A percentile compares a stretch with the other conserved stretches of the same genome.
phyloP scores from a whole-genome alignment of 805 yeast species.

The Pichia nanzhaoensis region DNA sequence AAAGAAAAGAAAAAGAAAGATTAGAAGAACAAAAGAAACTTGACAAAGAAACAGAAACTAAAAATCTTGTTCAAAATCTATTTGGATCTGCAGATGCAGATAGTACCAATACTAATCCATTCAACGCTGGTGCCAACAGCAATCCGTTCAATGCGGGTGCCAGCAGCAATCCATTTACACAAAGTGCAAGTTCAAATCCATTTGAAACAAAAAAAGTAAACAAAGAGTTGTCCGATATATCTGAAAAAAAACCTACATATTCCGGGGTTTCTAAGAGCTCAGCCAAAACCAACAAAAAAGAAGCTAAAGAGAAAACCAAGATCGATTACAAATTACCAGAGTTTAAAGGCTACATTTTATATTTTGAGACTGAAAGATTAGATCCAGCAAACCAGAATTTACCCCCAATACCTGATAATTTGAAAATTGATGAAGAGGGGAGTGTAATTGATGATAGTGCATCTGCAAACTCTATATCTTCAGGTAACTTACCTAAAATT shows the following conservation, averaged over 20 bases:
- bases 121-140: constrained; percentile 9
- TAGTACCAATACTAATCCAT: constrained; percentile 31
- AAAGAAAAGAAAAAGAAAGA: constrained; percentile 38
- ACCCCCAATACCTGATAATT: constrained; percentile 39
- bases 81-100: constrained; percentile 14
- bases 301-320: background rate
- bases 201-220: constrained; percentile 14
- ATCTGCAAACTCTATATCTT: constrained; percentile 4
- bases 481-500: constrained; percentile 18
- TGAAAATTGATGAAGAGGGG: constrained; percentile 14
- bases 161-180: constrained; percentile 20
- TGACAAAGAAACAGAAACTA: constrained; percentile 35
- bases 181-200: constrained; percentile 15
- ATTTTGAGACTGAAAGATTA: constrained; percentile 65
- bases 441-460: constrained; percentile 10
- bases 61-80: constrained; percentile 31
- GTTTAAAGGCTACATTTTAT: constrained; percentile 62
- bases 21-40: constrained; percentile 36
- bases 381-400: constrained; percentile 39
- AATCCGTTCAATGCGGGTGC: constrained; percentile 23
- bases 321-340: constrained; percentile 33
- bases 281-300: background rate
- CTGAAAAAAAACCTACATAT: background rate
- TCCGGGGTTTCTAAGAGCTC: constrained; percentile 3
- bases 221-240: background rate